These are phyloP conservation scores for Zymoseptoria crescenta DNA, from an alignment of 2,329 filamentous ascomycete genomes.

Conservation along the genomic window DNA sequence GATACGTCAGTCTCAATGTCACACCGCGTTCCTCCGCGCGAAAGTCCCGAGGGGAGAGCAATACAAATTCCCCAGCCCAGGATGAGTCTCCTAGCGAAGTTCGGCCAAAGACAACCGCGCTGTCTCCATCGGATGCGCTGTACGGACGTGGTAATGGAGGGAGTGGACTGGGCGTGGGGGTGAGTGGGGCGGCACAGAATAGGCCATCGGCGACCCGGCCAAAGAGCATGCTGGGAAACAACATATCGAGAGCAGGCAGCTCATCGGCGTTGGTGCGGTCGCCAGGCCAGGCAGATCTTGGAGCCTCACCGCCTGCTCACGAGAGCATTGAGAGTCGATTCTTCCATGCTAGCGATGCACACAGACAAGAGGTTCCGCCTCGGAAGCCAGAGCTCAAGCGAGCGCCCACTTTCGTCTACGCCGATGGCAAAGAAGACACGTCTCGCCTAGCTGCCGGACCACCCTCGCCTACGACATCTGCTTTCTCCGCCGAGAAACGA, in stretches of 20 bases:
- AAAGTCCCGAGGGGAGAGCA: constrained; percentile 62
- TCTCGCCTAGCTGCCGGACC: constrained; percentile 30
- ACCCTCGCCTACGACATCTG: constrained; percentile 32
- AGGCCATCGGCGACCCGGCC: constrained; percentile 23
- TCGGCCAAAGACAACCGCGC: constrained; percentile 3
- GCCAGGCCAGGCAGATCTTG: constrained; percentile 26
- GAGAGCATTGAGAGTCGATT: constrained; percentile 56
- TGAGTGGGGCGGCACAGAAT: constrained; percentile 2
- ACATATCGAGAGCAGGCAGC: constrained; percentile 17
- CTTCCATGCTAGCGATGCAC: constrained; percentile 80
- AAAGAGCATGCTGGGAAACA: constrained; percentile 32
- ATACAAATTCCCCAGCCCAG: constrained; percentile 47
- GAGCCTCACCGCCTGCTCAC: constrained; percentile 5
- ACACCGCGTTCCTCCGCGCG: constrained; percentile 72
- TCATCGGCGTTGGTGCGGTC: constrained; percentile 31
- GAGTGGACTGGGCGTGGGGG: constrained; percentile 13
- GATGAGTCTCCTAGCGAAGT: constrained; percentile 14
- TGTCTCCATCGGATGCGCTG: constrained; percentile 6
- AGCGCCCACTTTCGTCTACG: constrained; percentile 44
- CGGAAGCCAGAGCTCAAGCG: constrained; percentile 37
- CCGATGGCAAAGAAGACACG: constrained; percentile 41
- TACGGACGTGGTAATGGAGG: constrained; percentile 12
- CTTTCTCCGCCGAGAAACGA: constrained; percentile 19
- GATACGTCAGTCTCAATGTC: constrained; percentile 60
- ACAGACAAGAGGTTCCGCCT: constrained; percentile 23